Base-by-base conservation (phyloP, 1,284 basidiomycete species). In the Sphagnurus paluster region DNA sequence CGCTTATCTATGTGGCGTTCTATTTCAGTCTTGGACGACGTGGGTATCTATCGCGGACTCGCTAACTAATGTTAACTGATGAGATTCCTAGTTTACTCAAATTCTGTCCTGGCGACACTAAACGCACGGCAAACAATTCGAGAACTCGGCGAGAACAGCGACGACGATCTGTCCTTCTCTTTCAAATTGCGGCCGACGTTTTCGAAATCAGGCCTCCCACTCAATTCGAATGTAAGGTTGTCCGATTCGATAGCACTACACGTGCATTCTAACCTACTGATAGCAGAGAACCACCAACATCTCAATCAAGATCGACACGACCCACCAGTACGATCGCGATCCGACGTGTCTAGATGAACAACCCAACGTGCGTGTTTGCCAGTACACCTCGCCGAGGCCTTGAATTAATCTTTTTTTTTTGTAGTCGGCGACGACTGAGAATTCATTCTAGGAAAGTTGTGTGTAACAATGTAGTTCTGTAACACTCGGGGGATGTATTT, bases 1-100 rank as follows among this genome's bases (percentile, higher is more conserved):
- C 75, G 3, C 65, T 79, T 51, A 72, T 80, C 45, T 80, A 80
- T 59, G 78, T 79, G 20, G 69, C 74, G 32, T 80, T 80, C 61
- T 80, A 76, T 60, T 80, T 80, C 66, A 71, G 72, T 47, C 62
- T 80, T 28, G 78, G 79, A 49, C 69, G 77, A 54, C 55, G 77
- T 78, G 53, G 50, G 66, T 65, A 24, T 30, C n/a, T 32, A 44
- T 33, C 32, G n/a, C n/a, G n/a, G n/a, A 11, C 37, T 29, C 21
- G 50, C 23, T 9, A 39, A 13, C 37, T 33, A 35, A 13, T 43
- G 20, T 17, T 26, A 47, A 14, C 37, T 49, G 9, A 53, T 16
- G 35, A 34, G 11, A 40, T 42, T 23, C n/a, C 21, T 44, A 79
- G 76, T 79, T 16, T 79, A 80, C 55, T 73, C 72, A 38, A 80